These are phyloP conservation scores for Cetraspora pellucida DNA, from an alignment of 192 early-diverging fungal species.

Conservation along the genomic window DNA sequence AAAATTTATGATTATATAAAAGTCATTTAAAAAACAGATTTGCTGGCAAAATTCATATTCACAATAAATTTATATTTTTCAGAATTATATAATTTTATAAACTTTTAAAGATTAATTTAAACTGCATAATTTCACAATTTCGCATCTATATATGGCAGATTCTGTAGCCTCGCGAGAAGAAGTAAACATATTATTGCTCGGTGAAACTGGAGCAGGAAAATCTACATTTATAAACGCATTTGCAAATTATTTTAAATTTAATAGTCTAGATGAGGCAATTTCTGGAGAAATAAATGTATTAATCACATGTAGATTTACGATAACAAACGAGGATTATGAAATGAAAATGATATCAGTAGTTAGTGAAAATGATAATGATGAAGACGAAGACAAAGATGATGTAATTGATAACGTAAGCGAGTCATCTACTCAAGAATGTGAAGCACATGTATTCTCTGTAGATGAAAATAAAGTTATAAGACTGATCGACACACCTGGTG, in stretches of 20 bases:
- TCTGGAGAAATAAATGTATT: conserved; percentile 8
- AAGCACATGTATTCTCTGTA: conserved; percentile 32
- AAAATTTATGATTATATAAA: too few species aligned
- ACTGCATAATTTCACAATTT: too few species aligned
- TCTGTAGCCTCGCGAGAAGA: too few species aligned
- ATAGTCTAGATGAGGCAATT: conserved; percentile 35
- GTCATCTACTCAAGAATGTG: conserved; percentile 32
- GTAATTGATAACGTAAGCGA: not conserved
- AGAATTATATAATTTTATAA: too few species aligned
- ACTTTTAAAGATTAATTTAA: too few species aligned
- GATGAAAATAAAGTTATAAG: conserved; percentile 30
- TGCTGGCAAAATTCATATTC: too few species aligned
- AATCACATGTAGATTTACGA: conserved; percentile 34
- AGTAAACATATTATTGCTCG: not conserved
- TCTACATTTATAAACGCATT: conserved; percentile 44
- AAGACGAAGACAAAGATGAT: not conserved
- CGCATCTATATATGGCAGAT: too few species aligned
- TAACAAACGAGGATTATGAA: conserved; percentile 17
- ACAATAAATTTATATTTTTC: too few species aligned
- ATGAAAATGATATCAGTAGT: conserved; percentile 21
- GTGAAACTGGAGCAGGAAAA: conserved; percentile 37
- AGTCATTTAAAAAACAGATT: too few species aligned
- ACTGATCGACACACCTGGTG: conserved; percentile 39
- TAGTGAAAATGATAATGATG: conserved; percentile 26
- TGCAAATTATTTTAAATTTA: conserved; percentile 39